Evolutionary conservation across 768 basidiomycete genomes (phyloP).

Genomic region (Chalciporus pseudorubinellus): DNA sequence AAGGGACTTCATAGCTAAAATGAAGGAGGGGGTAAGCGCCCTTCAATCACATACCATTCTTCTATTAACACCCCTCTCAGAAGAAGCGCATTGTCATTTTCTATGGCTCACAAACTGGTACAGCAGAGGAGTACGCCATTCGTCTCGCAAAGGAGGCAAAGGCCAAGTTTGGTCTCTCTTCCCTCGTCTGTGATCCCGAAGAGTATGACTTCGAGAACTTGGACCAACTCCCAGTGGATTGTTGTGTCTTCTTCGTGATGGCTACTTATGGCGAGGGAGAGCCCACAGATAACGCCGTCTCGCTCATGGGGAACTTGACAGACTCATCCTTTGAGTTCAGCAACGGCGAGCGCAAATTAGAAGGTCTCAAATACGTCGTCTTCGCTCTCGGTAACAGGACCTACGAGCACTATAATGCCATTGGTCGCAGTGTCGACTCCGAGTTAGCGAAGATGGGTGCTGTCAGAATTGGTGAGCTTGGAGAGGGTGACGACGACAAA

Average conservation of each 20-base stretch:
- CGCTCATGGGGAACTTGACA: constrained; percentile 87
- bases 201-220: constrained; percentile 98
- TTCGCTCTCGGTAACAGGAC: constrained; percentile 92
- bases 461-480: constrained; percentile 79
- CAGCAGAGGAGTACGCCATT: constrained; percentile 97
- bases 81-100: constrained; percentile 97
- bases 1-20: constrained; percentile 91
- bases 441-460: constrained; percentile 78
- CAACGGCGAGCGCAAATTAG: constrained; percentile 70
- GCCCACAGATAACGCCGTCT: constrained; percentile 96
- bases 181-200: constrained; percentile 96
- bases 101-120: constrained; percentile 98
- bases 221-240: constrained; percentile 85
- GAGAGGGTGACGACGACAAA: constrained; percentile 98
- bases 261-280: constrained; percentile 99
- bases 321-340: constrained; percentile 88
- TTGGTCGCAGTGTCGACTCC: constrained; percentile 76
- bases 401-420: constrained; percentile 95
- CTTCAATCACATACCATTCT: neutral
- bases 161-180: constrained; percentile 90
- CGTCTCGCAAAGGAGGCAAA: constrained; percentile 98
- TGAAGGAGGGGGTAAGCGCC: constrained; percentile 81
- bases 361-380: constrained; percentile 90
- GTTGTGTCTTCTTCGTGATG: constrained; percentile 90
- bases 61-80: constrained; percentile 38